Evolutionary conservation across 2,329 filamentous ascomycete genomes (phyloP), one percentile per base, ranked within the genome.

Genomic region (Colletotrichum horii): DNA sequence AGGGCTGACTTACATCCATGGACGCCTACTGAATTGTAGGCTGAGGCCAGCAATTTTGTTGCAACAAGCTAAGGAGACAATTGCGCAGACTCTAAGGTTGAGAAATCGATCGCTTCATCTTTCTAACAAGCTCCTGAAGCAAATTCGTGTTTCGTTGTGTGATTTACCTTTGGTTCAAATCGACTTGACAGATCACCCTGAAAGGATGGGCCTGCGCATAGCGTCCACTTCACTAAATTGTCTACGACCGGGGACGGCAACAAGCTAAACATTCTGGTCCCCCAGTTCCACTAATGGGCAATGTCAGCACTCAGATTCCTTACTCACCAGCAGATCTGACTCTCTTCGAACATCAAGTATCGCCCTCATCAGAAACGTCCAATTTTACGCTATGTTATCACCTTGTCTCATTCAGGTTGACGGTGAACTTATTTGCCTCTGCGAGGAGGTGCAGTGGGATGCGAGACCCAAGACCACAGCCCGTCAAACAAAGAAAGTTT

Each of bases 181-280:
- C 30, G 30, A 32, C 30, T 32, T 32, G 9, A 11, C 30, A 14
- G 4, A 12, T 34, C 32, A 15, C 12, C 12, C 32, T 14, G 32
- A 34, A 15, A 34, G 3, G 6, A 14, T 14, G 15, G 32, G 32
- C 32, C 32, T 34, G 32, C 32, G 14, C 12, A 14, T 8, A 8
- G 32, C 32, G 15, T 12, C 3, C 14, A 48, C 43, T 48, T 48
- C 43, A 52, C 43, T 52, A n/a, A 52, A 12, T 52, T 12, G 0
- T 14, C n/a, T 0, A 14, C 11, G n/a, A 24, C 7, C 11, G n/a
- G 43, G 11, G n/a, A 43, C 3, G n/a, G n/a, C 19, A 0, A 22
- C 43, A 19, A 2, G 43, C 43, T 52, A 14, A 52, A 14, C n/a
- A 22, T 12, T 11, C 43, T 14, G 43, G 43, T n/a, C 11, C n/a